Evolutionary conservation across 768 basidiomycete genomes (phyloP).

Genomic region (Cytidiella melzeri): DNA sequence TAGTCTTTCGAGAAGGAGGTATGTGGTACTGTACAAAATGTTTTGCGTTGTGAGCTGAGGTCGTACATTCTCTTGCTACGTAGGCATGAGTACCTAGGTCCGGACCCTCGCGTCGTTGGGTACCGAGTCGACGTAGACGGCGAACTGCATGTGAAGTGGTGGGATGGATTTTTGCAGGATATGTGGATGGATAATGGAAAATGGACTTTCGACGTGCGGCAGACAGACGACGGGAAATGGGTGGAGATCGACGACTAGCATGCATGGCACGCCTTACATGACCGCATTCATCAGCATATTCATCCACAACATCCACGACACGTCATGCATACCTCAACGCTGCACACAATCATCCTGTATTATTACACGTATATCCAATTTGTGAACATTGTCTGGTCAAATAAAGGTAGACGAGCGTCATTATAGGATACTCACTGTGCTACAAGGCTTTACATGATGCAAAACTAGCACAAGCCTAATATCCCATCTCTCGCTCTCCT

Average conservation of each 20-base stretch:
- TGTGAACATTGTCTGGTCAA: too few relatives aligned
- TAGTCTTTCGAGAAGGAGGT: conserved; percentile 28
- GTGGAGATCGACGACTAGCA: conserved; percentile 31
- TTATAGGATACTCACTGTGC: too few relatives aligned
- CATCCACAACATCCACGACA: too few relatives aligned
- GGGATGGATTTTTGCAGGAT: conserved; percentile 37
- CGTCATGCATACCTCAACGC: too few relatives aligned
- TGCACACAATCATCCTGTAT: too few relatives aligned
- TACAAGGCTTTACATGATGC: too few relatives aligned
- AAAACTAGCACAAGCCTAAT: conserved; percentile 3
- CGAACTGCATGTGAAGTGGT: conserved; percentile 37
- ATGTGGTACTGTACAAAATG: neutral
- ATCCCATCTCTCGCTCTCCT: conserved; percentile 8
- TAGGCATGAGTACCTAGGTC: conserved; percentile 42
- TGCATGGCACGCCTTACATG: too few relatives aligned
- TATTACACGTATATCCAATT: too few relatives aligned
- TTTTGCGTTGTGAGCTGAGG: too few relatives aligned
- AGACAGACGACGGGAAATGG: conserved; percentile 32
- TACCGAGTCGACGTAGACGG: conserved; percentile 33
- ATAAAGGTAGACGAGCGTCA: too few relatives aligned
- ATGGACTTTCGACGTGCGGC: conserved; percentile 32
- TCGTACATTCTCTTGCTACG: neutral
- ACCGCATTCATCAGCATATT: too few relatives aligned
- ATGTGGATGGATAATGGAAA: conserved; percentile 38
- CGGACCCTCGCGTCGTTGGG: conserved; percentile 38